Evolutionary conservation across 164 flowering plant genomes (phyloP), one percentile per base, ranked within the genome.

Genomic region (Chloranthus sessilifolius): DNA sequence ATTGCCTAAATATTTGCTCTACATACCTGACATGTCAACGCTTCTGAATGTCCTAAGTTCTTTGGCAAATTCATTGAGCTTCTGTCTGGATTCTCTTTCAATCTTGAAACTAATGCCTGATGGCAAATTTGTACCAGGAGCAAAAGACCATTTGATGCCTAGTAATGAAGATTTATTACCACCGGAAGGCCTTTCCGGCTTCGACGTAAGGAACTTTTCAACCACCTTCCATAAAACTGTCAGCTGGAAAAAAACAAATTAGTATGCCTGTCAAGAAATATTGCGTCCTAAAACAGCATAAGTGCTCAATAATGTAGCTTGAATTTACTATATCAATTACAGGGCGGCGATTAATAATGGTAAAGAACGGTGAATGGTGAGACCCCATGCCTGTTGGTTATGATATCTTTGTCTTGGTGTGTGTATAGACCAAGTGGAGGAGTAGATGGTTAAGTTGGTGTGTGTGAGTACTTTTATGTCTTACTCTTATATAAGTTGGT

Each of bases 171-270:
- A 40, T 55, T 70, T 81, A 10, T 55, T 66, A 44, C 78, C 89
- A 26, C 16, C 71, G 3, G 75, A 51, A 39, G 78, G 11, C 49
- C 31, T 76, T 27, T 52, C 11, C 25, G 74, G 58, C 63, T 82
- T 81, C 29, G 88, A 82, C 40, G 65, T 17, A 35, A 87, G 62
- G 27, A 83, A 46, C 53, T 73, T 87, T 63, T 71, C 87, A 68
- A 83, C 81, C 73, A 89, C 41, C 74, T 87, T 94, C 96, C 96
- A 87, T 42, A 94, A 29, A 80, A 89, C 99, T 94, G 96, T 76
- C 65, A 84, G 78, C 85, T 77, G 85, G 82, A 78, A 48, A 65
- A 61, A 68, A 43, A n/a, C n/a, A 51, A 66, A 74, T 94, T 77
- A 81, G 74, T 65, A 71, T 31, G 27, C 16, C 26, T 15, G 7